These are phyloP conservation scores for Neonectria hederae DNA, from an alignment of 2,329 filamentous ascomycete species.

Conservation along the genomic window DNA sequence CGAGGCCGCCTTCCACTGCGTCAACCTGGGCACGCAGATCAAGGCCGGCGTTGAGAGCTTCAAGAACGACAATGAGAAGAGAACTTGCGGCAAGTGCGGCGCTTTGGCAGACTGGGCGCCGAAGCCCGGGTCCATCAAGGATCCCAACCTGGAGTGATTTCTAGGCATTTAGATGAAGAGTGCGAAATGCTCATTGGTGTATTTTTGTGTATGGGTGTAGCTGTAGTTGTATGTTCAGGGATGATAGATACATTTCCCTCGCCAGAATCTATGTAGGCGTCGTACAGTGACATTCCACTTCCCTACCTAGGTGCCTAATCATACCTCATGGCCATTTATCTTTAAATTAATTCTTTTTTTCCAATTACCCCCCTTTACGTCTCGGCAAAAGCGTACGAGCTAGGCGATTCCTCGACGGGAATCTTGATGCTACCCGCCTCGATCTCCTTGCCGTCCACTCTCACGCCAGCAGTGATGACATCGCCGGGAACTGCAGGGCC, in stretches of 20 bases:
- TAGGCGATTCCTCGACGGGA: conserved; percentile 79
- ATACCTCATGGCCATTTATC: background rate
- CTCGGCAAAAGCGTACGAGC: conserved; percentile 80
- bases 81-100: conserved; percentile 83
- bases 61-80: conserved; percentile 69
- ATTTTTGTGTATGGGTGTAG: background rate
- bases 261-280: conserved; percentile 10
- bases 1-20: conserved; percentile 88
- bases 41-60: conserved; percentile 90
- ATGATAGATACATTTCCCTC: background rate
- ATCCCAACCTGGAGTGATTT: conserved; percentile 61
- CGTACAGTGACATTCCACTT: conserved; percentile 1
- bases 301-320: background rate
- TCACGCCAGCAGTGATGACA: conserved; percentile 84
- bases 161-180: background rate
- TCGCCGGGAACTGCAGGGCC: conserved; percentile 87
- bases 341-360: background rate
- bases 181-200: conserved; percentile 7
- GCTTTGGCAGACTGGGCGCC: conserved; percentile 77
- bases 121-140: conserved; percentile 64
- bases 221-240: conserved; percentile 14
- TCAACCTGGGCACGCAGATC: conserved; percentile 91
- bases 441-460: conserved; percentile 81
- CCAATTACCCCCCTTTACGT: conserved; percentile 57
- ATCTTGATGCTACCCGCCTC: conserved; percentile 88